These are phyloP conservation scores for Solanum corneliomulleri DNA, from an alignment of 257 asterid species.

Conservation along the genomic window DNA sequence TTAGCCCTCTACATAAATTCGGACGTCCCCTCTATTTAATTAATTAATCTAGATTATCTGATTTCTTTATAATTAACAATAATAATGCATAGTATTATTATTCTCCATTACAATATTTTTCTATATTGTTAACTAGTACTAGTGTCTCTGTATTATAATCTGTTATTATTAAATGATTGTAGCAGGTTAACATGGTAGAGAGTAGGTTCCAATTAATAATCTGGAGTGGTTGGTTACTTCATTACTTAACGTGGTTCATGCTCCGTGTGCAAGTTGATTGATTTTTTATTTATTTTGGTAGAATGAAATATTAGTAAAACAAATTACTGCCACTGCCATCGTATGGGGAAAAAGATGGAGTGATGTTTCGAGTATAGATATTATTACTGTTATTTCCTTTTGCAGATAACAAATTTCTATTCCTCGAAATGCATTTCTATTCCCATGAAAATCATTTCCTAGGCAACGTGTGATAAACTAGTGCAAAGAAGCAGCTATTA, in stretches of 20 bases:
- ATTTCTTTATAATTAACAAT: neutral
- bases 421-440: no score
- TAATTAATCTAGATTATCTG: neutral
- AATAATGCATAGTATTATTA: neutral
- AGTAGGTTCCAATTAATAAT: neutral
- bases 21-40: neutral
- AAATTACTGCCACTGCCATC: neutral
- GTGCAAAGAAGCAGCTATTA: neutral
- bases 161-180: neutral
- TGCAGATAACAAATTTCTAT: no score
- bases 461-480: neutral
- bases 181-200: neutral
- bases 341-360: neutral
- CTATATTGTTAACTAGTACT: neutral
- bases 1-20: neutral
- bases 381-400: neutral
- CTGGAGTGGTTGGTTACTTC: neutral
- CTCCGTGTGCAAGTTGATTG: neutral
- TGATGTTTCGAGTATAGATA: neutral
- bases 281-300: neutral
- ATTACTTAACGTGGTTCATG: neutral
- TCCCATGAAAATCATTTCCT: neutral
- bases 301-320: neutral
- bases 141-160: neutral
- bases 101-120: neutral